Conservation (phyloP, 495 filamentous ascomycete species). For the Letharia columbiana region DNA sequence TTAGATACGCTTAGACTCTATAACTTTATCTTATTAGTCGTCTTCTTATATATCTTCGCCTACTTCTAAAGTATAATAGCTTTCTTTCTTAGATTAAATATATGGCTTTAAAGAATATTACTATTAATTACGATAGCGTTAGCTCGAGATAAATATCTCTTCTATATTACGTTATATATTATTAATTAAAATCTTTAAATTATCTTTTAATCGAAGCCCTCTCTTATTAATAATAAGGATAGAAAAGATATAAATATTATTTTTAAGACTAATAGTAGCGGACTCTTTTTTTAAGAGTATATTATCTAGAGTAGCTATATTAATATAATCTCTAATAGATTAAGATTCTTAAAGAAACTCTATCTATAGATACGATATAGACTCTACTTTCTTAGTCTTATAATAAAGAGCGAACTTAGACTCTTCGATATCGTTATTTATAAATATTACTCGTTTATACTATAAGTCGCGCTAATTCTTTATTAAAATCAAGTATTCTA, state of each 20-base stretch:
- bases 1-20: no score
- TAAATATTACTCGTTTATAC: neutral
- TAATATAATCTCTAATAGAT: neutral
- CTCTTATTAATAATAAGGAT: neutral
- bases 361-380: neutral
- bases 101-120: no score
- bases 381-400: neutral
- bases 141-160: neutral
- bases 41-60: no score
- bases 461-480: neutral
- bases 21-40: no score
- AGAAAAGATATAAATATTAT: neutral
- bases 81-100: no score
- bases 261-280: neutral
- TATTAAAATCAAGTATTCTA: neutral
- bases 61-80: no score
- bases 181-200: neutral
- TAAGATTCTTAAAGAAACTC: no score
- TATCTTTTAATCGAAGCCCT: neutral
- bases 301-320: neutral
- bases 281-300: neutral
- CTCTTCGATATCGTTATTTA: neutral
- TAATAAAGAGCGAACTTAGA: neutral
- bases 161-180: neutral
- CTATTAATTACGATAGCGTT: neutral